Evolutionary conservation across 169 alveolate genomes (phyloP).

Genomic region (Plasmodium vinckei): DNA sequence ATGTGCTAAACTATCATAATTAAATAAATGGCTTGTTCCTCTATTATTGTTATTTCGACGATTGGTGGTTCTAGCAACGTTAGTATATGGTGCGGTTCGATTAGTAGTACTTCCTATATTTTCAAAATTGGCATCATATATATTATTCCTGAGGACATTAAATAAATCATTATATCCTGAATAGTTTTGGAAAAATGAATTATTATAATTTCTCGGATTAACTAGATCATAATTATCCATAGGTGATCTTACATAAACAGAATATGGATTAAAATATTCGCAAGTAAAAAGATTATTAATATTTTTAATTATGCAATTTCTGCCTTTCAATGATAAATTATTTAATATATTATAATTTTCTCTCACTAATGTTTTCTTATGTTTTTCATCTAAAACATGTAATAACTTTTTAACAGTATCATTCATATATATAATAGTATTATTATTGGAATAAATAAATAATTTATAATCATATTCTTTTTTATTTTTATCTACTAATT

Average conservation of each 20-base stretch:
- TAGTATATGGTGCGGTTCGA: background rate
- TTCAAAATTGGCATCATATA: background rate
- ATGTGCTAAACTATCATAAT: constrained; percentile 24
- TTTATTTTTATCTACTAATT: constrained; percentile 18
- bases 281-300: constrained; percentile 35
- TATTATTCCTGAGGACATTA: constrained; percentile 51
- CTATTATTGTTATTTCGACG: background rate
- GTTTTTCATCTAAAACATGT: constrained; percentile 39
- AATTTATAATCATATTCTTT: constrained; percentile 21
- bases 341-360: constrained; percentile 57
- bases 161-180: constrained; percentile 67
- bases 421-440: constrained; percentile 54
- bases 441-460: constrained; percentile 37
- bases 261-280: constrained; percentile 38
- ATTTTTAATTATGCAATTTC: constrained; percentile 62
- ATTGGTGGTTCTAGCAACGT: background rate
- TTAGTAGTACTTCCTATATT: background rate
- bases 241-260: constrained; percentile 51
- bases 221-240: constrained; percentile 39
- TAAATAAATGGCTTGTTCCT: constrained; percentile 10
- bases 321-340: constrained; percentile 51
- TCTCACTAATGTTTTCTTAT: constrained; percentile 44
- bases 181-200: constrained; percentile 41
- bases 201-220: constrained; percentile 15
- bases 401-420: constrained; percentile 15